Base-by-base conservation (phyloP, 495 filamentous ascomycete genomes). In the Neurospora hispaniola region DNA sequence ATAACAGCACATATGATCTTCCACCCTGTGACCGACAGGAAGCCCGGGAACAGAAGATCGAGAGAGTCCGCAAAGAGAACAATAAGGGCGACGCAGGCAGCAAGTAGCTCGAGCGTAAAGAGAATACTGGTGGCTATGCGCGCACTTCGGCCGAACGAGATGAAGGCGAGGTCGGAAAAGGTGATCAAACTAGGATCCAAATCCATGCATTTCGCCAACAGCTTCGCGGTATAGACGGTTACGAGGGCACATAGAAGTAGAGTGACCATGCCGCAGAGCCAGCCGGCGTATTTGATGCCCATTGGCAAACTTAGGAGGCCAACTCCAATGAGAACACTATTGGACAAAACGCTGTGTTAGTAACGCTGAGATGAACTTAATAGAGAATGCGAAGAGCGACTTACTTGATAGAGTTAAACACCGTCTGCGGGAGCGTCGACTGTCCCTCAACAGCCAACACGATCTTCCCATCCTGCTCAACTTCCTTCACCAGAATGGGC, bases 1-100 rank as follows among this genome's bases (percentile, higher is more conserved):
- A 97, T 85, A 43, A 96, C 48, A 6, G 93, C 91, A 82, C 93
- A 96, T 35, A 97, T 78, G 11, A 97, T 84, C 81, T 99, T 98
- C 94, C 94, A 98, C 71, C 90, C 85, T 0, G 88, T 83, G 16
- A 91, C 83, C 69, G 88, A 90, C 77, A 93, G 83, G 3, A 81
- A 68, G 4, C 87, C 89, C 2, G 94, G 94, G 46, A 98, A 87
- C 70, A 99, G 80, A 27, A 90, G 88, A 76, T 94, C 85, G 69
- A 98, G 84, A 72, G 92, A 96, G 80, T 99, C 96, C 44, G 93
- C 93, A 79, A 99, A 99, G 16, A 99, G 88, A 9, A 99, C 92
- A 48, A 97, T 89, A 2, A 98, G 88, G 41, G 96, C 96, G 44
- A 98, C 94, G 78, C 92, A 95, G 35, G 94, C 91, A 16, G 91